phyloP scores from a whole-genome alignment of 225 moss, liverwort and hornwort species.

The Rhytidiadelphus loreus region DNA sequence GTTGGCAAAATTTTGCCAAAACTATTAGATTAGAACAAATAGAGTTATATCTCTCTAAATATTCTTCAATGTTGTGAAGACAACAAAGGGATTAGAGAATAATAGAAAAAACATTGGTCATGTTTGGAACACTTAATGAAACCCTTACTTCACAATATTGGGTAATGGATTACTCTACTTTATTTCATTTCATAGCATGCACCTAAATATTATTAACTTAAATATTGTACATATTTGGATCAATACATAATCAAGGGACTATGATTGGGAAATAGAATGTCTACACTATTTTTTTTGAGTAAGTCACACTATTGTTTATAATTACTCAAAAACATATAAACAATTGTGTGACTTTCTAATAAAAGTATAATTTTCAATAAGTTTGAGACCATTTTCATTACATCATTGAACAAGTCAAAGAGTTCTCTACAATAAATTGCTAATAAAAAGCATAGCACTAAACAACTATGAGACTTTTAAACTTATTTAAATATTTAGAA shows the following conservation, averaged over 20 bases:
- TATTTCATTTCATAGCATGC: not conserved
- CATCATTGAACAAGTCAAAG: not conserved
- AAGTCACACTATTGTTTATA: too few species aligned
- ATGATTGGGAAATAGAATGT: not conserved
- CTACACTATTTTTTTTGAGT: not conserved
- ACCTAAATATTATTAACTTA: too few species aligned
- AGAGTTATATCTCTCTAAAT: not conserved
- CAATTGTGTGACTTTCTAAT: not conserved
- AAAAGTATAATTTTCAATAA: not conserved
- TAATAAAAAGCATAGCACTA: not conserved
- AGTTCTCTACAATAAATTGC: not conserved
- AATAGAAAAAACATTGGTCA: not conserved
- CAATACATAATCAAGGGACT: rapidly evolving
- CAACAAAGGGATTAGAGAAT: not conserved
- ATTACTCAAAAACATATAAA: not conserved
- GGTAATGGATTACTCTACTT: not conserved
- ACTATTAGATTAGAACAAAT: not conserved
- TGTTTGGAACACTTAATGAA: too few species aligned
- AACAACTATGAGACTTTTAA: not conserved
- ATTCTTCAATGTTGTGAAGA: not conserved
- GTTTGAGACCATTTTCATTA: not conserved
- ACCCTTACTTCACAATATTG: not conserved
- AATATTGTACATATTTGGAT: not conserved
- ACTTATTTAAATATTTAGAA: not conserved
- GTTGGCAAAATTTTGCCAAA: not conserved